Percentiles rank a stretch among this genome's conserved stretches.
Conservation (phyloP, 2,329 filamentous ascomycete genomes). For the Arachnomyces sp. region DNA sequence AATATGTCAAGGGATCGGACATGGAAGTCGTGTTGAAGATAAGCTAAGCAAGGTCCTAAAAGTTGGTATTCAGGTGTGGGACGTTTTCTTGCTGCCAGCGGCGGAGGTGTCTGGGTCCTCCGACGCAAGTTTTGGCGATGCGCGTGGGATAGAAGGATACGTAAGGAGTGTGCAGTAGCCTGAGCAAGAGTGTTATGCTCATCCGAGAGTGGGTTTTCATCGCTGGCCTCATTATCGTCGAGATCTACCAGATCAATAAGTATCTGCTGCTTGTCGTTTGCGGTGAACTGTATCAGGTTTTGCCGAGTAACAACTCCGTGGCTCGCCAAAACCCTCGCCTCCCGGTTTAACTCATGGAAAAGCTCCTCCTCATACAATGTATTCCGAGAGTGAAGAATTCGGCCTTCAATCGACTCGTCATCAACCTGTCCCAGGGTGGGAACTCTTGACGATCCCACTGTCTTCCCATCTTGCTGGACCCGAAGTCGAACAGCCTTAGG, state of each 20-base stretch:
- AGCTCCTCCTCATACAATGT: constrained; percentile 60
- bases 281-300: constrained; percentile 48
- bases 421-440: constrained; percentile 11
- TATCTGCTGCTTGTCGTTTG: constrained; percentile 49
- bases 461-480: constrained; percentile 48
- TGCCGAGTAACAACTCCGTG: constrained; percentile 60
- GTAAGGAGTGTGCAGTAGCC: constrained; percentile 57
- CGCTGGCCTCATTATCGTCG: constrained; percentile 36
- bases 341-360: constrained; percentile 79
- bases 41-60: constrained; percentile 49
- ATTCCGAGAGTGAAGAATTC: constrained; percentile 37
- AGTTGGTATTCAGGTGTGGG: constrained; percentile 47
- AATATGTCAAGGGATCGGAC: constrained; percentile 27
- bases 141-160: constrained; percentile 68
- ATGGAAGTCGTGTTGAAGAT: constrained; percentile 42
- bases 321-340: constrained; percentile 64
- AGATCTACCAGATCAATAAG: constrained; percentile 60
- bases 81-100: constrained; percentile 44
- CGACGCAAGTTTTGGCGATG: constrained; percentile 63
- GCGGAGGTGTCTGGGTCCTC: constrained; percentile 56
- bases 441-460: constrained; percentile 47
- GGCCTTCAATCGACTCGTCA: constrained; percentile 26
- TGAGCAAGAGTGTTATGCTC: constrained; percentile 48
- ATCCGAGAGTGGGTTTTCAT: constrained; percentile 15
- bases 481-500: constrained; percentile 59